These are phyloP conservation scores for Isoetes engelmannii DNA, from an alignment of 83 land plant genomes.

Conservation along the genomic window DNA sequence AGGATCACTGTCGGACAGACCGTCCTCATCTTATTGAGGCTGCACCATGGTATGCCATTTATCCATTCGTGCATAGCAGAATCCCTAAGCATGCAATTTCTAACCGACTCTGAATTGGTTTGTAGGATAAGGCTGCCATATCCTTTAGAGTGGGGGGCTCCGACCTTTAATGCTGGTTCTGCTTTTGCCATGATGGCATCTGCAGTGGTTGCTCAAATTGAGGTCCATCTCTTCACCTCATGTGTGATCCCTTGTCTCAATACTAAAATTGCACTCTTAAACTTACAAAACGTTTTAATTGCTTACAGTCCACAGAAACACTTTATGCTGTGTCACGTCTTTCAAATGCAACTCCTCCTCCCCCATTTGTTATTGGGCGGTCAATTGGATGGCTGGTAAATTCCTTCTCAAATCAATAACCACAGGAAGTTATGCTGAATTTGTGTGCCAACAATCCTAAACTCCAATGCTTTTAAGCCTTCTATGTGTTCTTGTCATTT, in stretches of 20 bases:
- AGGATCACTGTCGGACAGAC: constrained; percentile 35
- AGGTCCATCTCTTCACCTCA: not conserved
- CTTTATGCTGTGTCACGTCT: constrained; percentile 60
- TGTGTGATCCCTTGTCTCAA: too few species aligned
- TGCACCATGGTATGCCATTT: constrained; percentile 26
- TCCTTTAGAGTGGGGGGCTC: constrained; percentile 6
- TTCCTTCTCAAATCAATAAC: too few species aligned
- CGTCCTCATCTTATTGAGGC: constrained; percentile 14
- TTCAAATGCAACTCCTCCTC: constrained; percentile 87
- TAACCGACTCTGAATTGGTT: not conserved
- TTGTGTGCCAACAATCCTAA: too few species aligned
- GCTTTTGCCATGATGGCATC: constrained; percentile 5
- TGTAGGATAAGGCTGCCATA: not conserved
- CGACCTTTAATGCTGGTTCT: not conserved
- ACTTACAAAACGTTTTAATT: too few species aligned
- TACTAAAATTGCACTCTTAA: too few species aligned
- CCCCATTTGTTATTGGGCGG: constrained; percentile 74
- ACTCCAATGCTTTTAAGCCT: too few species aligned
- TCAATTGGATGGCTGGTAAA: constrained; percentile 82
- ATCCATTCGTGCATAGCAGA: too few species aligned
- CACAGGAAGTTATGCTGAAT: too few species aligned
- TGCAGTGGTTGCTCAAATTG: constrained; percentile 2
- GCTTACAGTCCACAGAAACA: constrained; percentile 40
- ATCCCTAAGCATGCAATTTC: too few species aligned
- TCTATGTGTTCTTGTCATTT: too few species aligned